phyloP scores from a whole-genome alignment of 768 basidiomycete species.

The Vararia minispora region DNA sequence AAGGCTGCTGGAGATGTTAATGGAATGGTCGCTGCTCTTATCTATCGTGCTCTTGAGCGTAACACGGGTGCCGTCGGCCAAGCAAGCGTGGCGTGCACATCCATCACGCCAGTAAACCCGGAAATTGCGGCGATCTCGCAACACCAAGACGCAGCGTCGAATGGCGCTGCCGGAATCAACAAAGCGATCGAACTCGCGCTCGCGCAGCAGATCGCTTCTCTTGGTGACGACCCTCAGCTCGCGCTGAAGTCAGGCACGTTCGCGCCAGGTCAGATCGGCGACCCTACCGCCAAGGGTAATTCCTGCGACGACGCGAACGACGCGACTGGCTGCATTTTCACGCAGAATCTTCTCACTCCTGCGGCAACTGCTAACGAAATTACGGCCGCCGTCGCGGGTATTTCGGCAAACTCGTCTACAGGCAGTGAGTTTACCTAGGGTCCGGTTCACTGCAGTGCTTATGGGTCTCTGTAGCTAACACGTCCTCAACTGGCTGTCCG shows the following conservation, averaged over 20 bases:
- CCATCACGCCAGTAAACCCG: constrained; percentile 45
- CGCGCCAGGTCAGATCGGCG: constrained; percentile 40
- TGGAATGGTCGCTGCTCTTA: constrained; percentile 46
- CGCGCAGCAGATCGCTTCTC: constrained; percentile 49
- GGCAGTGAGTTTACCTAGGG: too few relatives aligned
- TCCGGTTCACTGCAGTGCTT: constrained; percentile 3
- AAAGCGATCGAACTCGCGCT: constrained; percentile 52
- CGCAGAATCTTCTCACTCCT: constrained; percentile 43
- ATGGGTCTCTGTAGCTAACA: constrained; percentile 14
- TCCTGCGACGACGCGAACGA: constrained; percentile 31
- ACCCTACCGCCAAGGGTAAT: constrained; percentile 39
- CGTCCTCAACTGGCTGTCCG: constrained; percentile 8
- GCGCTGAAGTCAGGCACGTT: constrained; percentile 55
- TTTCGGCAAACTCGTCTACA: too few relatives aligned
- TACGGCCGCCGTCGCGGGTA: constrained; percentile 35
- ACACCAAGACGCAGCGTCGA: constrained; percentile 55
- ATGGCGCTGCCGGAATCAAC: constrained; percentile 45
- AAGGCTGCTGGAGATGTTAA: constrained; percentile 48
- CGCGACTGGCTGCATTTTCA: constrained; percentile 48
- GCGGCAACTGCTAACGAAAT: constrained; percentile 52
- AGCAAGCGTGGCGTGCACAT: constrained; percentile 36
- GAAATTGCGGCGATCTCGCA: constrained; percentile 56
- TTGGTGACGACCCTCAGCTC: constrained; percentile 50
- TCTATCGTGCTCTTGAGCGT: constrained; percentile 55
- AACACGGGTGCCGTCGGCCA: constrained; percentile 49